Percentiles rank a stretch among this genome's conserved stretches.
Conservation (phyloP, 495 filamentous ascomycete genomes). For the Parathielavia hyrcaniae region DNA sequence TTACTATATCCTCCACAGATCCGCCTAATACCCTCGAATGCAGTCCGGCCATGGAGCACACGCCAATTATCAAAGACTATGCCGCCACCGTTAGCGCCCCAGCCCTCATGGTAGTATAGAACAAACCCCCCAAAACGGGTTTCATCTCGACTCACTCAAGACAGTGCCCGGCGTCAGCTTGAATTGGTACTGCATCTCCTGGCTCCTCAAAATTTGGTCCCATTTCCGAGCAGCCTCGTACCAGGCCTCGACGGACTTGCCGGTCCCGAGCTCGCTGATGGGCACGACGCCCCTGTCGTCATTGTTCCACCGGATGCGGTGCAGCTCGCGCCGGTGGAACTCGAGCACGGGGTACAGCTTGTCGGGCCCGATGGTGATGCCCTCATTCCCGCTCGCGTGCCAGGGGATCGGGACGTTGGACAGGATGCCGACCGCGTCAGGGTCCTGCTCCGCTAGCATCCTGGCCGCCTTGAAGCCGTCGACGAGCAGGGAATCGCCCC, state of each 20-base stretch:
- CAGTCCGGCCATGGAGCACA: conserved; percentile 75
- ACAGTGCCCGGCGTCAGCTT: conserved; percentile 71
- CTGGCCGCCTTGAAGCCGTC: conserved; percentile 73
- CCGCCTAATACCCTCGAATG: conserved; percentile 75
- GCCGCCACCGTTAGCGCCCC: neutral
- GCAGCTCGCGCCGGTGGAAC: conserved; percentile 38
- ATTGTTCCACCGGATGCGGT: conserved; percentile 85
- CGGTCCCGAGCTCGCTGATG: conserved; percentile 31
- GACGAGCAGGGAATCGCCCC: conserved; percentile 70
- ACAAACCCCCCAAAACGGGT: neutral
- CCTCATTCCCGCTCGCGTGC: conserved; percentile 81
- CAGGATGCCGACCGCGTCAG: conserved; percentile 48
- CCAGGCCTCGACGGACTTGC: no score
- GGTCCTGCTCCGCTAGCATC: conserved; percentile 45
- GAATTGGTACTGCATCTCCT: conserved; percentile 59
- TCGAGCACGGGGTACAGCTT: conserved; percentile 62
- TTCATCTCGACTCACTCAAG: conserved; percentile 53
- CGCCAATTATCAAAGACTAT: conserved; percentile 96
- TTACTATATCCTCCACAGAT: conserved; percentile 86
- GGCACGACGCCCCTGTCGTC: conserved; percentile 68
- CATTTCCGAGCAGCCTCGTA: conserved; percentile 68
- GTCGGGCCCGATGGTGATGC: conserved; percentile 67
- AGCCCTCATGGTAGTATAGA: neutral
- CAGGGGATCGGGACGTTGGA: conserved; percentile 49
- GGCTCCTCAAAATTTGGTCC: conserved; percentile 51